phyloP scores from a whole-genome alignment of 495 filamentous ascomycete genomes.

The Neurospora tetrasperma region DNA sequence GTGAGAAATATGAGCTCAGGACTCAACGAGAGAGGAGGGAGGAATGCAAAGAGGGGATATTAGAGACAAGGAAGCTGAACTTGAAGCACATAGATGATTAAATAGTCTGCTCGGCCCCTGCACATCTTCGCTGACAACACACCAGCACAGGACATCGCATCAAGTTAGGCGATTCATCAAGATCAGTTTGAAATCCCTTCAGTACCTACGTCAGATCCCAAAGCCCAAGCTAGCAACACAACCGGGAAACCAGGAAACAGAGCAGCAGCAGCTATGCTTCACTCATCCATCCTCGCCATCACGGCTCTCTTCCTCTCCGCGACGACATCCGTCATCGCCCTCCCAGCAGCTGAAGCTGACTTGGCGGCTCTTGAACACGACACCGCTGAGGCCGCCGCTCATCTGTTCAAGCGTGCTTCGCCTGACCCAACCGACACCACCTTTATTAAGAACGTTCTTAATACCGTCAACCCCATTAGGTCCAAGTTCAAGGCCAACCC shows the following conservation, averaged over 20 bases:
- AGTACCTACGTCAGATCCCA: neutral
- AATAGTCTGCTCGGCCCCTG: neutral
- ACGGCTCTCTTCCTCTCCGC: neutral
- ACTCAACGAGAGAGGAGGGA: neutral
- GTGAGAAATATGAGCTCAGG: neutral
- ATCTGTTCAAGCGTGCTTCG: constrained; percentile 4
- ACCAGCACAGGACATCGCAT: neutral
- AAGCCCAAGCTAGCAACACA: neutral
- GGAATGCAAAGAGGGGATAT: neutral
- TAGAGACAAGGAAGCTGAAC: neutral
- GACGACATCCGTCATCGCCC: neutral
- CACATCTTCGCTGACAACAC: neutral
- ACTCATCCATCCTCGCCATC: neutral
- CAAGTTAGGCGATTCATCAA: neutral
- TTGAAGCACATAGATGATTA: neutral
- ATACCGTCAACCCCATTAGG: constrained; percentile 11
- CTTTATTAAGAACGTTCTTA: constrained; percentile 9
- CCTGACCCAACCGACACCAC: constrained; percentile 5
- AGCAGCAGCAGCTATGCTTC: neutral
- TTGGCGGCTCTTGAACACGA: neutral
- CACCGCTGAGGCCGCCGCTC: neutral
- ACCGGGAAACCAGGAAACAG: neutral
- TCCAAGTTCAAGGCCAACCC: constrained; percentile 1
- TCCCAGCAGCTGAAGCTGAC: neutral
- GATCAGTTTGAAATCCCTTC: neutral